phyloP scores from a whole-genome alignment of 768 basidiomycete species.

The Lepiota venenata region DNA sequence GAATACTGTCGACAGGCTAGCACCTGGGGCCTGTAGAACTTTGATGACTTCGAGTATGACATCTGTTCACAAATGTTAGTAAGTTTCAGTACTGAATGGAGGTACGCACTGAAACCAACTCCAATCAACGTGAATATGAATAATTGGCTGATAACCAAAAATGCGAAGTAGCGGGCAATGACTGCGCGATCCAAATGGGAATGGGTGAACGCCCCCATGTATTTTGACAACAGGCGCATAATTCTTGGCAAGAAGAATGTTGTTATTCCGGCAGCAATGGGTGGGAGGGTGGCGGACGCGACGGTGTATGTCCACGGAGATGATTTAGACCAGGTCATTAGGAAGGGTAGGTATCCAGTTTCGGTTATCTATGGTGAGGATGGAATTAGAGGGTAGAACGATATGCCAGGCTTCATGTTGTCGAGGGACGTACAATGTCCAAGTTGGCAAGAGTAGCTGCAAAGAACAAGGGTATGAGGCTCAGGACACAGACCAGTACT shows the following conservation, averaged over 20 bases:
- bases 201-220: conserved; percentile 45
- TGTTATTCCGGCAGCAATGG: conserved; percentile 70
- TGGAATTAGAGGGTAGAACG: background rate
- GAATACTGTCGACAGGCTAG: conserved; percentile 23
- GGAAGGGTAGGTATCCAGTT: conserved; percentile 55
- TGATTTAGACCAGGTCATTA: conserved; percentile 54
- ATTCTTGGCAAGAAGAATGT: conserved; percentile 73
- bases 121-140: conserved; percentile 82
- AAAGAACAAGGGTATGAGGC: conserved; percentile 77
- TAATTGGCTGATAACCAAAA: conserved; percentile 81
- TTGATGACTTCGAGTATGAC: conserved; percentile 26
- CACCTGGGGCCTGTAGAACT: conserved; percentile 21
- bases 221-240: conserved; percentile 74
- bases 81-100: background rate
- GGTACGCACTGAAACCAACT: conserved; percentile 62
- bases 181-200: conserved; percentile 74
- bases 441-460: conserved; percentile 85
- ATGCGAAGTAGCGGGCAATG: conserved; percentile 79
- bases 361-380: conserved; percentile 36
- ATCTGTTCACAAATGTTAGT: conserved; percentile 18
- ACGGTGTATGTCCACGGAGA: conserved; percentile 65
- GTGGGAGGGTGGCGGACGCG: conserved; percentile 82
- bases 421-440: conserved; percentile 45
- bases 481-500: conserved; percentile 67
- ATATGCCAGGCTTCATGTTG: background rate